phyloP scores from a whole-genome alignment of 1,284 basidiomycete genomes.

The Ceratobasidium sp. region DNA sequence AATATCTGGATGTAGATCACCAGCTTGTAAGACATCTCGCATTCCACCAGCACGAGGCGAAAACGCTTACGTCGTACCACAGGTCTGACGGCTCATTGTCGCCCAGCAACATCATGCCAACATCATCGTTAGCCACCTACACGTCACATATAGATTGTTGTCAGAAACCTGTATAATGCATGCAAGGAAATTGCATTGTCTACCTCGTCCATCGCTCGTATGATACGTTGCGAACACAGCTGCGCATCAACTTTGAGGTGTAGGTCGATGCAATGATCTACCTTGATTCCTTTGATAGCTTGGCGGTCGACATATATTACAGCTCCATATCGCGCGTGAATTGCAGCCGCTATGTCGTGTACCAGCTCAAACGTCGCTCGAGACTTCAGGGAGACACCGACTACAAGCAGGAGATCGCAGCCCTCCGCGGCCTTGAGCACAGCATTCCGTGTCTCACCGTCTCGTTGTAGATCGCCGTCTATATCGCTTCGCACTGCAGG shows the following conservation, averaged over 20 bases:
- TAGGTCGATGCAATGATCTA: conserved; percentile 3
- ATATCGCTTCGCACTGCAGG: not conserved
- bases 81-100: not conserved
- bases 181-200: not conserved
- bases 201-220: not conserved
- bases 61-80: conserved; percentile 13
- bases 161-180: not conserved
- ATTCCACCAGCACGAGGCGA: no score
- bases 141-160: not conserved
- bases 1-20: not conserved
- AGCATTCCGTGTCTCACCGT: not conserved
- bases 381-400: conserved; percentile 5
- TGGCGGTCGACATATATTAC: conserved; percentile 13
- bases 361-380: not conserved
- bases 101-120: not conserved
- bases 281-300: conserved; percentile 4
- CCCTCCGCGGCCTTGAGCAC: not conserved
- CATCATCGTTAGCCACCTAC: not conserved
- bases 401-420: conserved; percentile 3
- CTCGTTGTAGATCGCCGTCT: not conserved
- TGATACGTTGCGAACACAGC: not conserved
- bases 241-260: conserved; percentile 4
- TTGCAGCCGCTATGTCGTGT: not conserved
- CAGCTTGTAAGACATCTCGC: not conserved
- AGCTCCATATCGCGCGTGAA: conserved; percentile 1